These are phyloP conservation scores for Solanum infundibuliforme DNA, from an alignment of 257 asterid genomes.

Conservation along the genomic window DNA sequence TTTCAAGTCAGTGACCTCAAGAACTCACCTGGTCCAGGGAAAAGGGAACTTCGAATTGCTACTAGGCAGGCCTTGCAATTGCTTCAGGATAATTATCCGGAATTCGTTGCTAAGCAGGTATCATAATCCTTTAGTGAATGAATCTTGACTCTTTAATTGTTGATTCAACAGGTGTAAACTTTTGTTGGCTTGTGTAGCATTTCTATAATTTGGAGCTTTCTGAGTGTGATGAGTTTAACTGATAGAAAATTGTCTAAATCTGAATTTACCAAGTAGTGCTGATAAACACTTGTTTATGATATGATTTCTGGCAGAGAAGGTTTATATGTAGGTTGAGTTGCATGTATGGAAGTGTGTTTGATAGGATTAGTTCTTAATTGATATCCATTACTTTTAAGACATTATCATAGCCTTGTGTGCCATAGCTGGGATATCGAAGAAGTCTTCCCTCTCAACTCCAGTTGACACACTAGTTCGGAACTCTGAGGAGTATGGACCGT, in stretches of 20 bases:
- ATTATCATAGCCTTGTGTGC: not conserved
- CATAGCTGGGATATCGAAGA: not conserved
- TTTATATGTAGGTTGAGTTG: not conserved
- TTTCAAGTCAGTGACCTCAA: slow-evolving; percentile 85
- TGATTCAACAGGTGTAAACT: not conserved
- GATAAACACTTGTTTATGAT: not conserved
- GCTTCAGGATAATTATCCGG: slow-evolving; percentile 95
- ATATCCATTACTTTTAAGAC: not conserved
- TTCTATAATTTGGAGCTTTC: not conserved
- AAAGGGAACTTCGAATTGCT: slow-evolving; percentile 65
- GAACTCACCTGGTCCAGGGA: slow-evolving; percentile 80
- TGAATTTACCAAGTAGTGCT: not conserved
- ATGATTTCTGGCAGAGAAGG: not conserved
- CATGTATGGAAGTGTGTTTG: not conserved
- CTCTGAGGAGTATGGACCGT: not conserved
- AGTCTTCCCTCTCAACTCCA: not conserved
- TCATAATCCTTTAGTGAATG: not conserved
- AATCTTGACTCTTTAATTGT: not conserved
- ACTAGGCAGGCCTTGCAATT: slow-evolving; percentile 73
- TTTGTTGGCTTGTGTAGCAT: not conserved
- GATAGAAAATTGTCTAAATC: not conserved
- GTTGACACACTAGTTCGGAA: not conserved
- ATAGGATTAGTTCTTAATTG: not conserved
- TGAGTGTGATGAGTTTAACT: not conserved
- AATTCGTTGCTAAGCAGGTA: slow-evolving; percentile 90